A percentile compares a stretch with the other conserved stretches of the same genome.
These are phyloP conservation scores for Cunninghamia lanceolata DNA, from an alignment of 75 land plant species.

Conservation along the genomic window DNA sequence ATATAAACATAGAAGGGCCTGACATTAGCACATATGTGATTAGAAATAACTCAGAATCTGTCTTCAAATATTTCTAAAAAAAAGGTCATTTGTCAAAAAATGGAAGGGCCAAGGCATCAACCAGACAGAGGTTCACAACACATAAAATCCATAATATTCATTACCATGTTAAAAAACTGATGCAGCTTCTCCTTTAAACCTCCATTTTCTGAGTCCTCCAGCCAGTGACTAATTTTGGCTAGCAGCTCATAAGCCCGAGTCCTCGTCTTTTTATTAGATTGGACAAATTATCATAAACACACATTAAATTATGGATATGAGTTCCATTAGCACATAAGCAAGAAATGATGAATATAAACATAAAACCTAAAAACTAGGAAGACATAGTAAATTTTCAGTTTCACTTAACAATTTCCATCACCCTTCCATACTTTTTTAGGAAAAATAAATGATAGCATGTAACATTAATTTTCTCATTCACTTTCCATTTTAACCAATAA, in stretches of 20 bases:
- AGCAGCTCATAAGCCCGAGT: background rate
- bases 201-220: slow-evolving; percentile 17
- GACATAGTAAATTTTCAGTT: background rate
- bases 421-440: background rate
- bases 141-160: background rate
- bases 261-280: slow-evolving; percentile 82
- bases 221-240: background rate
- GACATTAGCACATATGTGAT: background rate
- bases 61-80: background rate
- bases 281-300: slow-evolving; percentile 12
- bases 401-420: background rate
- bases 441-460: background rate
- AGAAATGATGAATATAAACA: background rate
- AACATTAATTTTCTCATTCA: background rate
- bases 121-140: background rate
- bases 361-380: background rate
- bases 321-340: background rate
- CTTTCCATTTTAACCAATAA: no score
- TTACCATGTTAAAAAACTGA: slow-evolving; percentile 84
- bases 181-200: slow-evolving; percentile 65
- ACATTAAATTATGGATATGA: background rate
- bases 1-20: background rate
- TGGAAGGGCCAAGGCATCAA: background rate
- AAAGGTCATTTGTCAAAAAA: no score
- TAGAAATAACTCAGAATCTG: no score